Evolutionary conservation across 1,284 basidiomycete genomes (phyloP), one percentile per base, ranked within the genome.

Genomic region (Moesziomyces antarcticus): DNA sequence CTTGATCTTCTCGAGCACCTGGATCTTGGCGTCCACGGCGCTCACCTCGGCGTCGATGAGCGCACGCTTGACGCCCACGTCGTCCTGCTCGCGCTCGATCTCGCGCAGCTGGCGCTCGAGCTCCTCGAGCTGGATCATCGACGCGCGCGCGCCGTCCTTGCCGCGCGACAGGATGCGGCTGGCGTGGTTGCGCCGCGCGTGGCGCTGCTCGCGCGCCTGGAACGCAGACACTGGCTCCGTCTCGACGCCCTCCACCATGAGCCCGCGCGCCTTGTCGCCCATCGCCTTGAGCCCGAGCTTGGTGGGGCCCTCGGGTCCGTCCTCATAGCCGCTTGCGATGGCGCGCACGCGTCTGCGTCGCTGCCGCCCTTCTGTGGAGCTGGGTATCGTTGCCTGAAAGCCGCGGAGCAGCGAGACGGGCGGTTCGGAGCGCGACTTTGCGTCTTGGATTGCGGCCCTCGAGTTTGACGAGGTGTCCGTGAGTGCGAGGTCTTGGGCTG

Each of bases 1-100:
- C 65, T 93, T 88, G 68, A 97, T 92, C 25, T 87, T 88, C 77
- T 95, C 93, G 47, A 99, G 86, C 21, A 91, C 89, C 62, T 91
- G 90, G 50, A 80, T 79, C 66, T 80, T 78, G 33, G 70, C 77
- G 50, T 80, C 74, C 16, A 78, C 74, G 14, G 71, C 52, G 2
- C 69, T 68, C 35, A 80, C 55, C 60, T 80, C 78, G 45, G 59
- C 46, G 30, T 72, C 64, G 62, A 75, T 77, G 48, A 78, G 56
- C 7, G 65, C 50, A 40, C 73, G 67, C 37, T 69, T 74, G 46
- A 80, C 75, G 14, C 63, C 67, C 14, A 83, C 64, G 41, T 82
- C 67, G 46, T 79, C 80, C 55, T 76, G 72, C 56, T 83, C 82
- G 33, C 66, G 59, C 54, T 56, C 55, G 47, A 84, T 78, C 55